Evolutionary conservation across 1,139 yeast species (phyloP).

Genomic region (Sugiyamaella novakii): DNA sequence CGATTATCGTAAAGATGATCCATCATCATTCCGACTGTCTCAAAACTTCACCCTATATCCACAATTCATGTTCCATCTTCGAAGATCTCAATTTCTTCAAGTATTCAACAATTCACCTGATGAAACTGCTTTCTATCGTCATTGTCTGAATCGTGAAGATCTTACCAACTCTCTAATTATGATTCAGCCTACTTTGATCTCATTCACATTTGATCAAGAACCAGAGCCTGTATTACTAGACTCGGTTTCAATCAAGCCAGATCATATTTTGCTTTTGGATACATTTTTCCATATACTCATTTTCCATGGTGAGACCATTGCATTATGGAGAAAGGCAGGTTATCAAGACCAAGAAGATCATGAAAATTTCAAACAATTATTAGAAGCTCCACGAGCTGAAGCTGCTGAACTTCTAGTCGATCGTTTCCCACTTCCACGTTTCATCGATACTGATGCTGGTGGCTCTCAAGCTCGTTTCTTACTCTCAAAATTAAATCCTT

Average conservation of each 20-base stretch:
- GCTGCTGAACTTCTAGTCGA: constrained; percentile 90
- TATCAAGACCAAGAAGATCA: constrained; percentile 91
- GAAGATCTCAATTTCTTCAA: constrained; percentile 95
- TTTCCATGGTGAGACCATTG: constrained; percentile 92
- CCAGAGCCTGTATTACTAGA: constrained; percentile 95
- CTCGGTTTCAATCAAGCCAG: constrained; percentile 89
- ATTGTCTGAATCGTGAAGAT: constrained; percentile 87
- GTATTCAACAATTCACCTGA: constrained; percentile 98
- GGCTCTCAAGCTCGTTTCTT: constrained; percentile 98
- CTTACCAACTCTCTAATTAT: constrained; percentile 90
- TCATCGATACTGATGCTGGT: constrained; percentile 95
- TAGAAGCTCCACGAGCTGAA: constrained; percentile 88
- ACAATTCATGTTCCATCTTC: constrained; percentile 91
- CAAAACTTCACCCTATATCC: constrained; percentile 86
- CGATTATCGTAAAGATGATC: constrained; percentile 76
- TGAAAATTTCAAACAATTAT: constrained; percentile 79
- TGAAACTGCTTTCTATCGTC: constrained; percentile 97
- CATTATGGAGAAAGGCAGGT: constrained; percentile 95
- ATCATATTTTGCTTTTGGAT: constrained; percentile 82
- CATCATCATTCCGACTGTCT: constrained; percentile 74
- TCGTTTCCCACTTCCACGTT: constrained; percentile 95
- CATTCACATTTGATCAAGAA: constrained; percentile 73
- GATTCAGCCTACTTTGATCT: constrained; percentile 95
- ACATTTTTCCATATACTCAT: constrained; percentile 95
- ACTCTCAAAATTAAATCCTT: constrained; percentile 90